Base-by-base conservation (phyloP, 495 filamentous ascomycete genomes). In the Emericellopsis terricola region DNA sequence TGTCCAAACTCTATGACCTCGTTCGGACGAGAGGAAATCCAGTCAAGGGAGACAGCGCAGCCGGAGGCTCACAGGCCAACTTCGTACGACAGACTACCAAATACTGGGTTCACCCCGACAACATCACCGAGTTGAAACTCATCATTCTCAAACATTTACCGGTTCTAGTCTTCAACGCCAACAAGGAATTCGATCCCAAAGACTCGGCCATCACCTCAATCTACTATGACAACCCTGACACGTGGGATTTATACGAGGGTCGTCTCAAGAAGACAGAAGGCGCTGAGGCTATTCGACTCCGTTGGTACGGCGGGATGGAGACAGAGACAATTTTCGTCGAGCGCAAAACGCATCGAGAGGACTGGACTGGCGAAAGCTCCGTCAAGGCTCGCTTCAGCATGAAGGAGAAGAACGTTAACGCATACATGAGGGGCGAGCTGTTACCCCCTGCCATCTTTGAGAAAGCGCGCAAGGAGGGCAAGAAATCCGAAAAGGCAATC, bases 91-190 rank as follows among this genome's bases (percentile, higher is more conserved):
- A 99, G 49, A 99, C 89, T 0, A 99, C 89, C 2, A 99, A 99
- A 49, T 99, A 96, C 64, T 99, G 89, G 89, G 87, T 99, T 32
- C 89, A 99, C 45, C 81, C 81, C 6, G 91, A 99, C 52, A 96
- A 99, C 48, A 89, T 99, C 49, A 96, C 89, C 3, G 89, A 99
- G 53, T 55, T 99, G 38, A 99, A 99, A 54, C 65, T 99, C 48
- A 84, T 99, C 41, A 82, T 99, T 41, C 64, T 97, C 19, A 94
- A 97, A 70, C 89, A 99, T 62, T 66, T 99, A 37, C 89, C 89
- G 4, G 89, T 99, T 1, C 62, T 99, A 6, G 89, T 99, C 2
- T 99, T 96, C 67, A 96, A 96, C 53, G 64, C 91, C 3, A 89
- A 71, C 60, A 99, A 99, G 52, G 91, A 96, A 42, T 99, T 96